phyloP scores from a whole-genome alignment of 208 protist species.

The Acanthamoeba castellanii region DNA sequence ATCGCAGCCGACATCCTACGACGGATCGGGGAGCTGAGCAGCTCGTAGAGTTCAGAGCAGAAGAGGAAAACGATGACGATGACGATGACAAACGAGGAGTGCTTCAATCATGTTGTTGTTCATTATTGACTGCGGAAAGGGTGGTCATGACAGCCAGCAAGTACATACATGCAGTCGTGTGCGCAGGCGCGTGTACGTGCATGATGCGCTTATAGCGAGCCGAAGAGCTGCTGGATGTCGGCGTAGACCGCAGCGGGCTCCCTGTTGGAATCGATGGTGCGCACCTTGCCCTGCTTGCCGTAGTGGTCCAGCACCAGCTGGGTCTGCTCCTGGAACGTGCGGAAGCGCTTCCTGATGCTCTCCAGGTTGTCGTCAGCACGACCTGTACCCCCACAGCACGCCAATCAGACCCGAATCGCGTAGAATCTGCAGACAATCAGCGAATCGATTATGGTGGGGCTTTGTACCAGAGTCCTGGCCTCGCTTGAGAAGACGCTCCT shows the following conservation, averaged over 20 bases:
- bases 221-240: slow-evolving; percentile 33
- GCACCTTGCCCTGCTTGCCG: slow-evolving; percentile 73
- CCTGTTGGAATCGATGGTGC: slow-evolving; percentile 52
- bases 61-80: neutral
- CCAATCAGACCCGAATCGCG: neutral
- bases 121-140: no score
- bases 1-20: neutral
- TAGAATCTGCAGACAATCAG: neutral
- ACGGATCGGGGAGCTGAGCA: neutral
- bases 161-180: neutral
- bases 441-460: neutral
- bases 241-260: slow-evolving; percentile 77
- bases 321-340: slow-evolving; percentile 84
- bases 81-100: neutral
- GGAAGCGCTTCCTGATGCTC: slow-evolving; percentile 82
- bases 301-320: slow-evolving; percentile 84
- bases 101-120: neutral
- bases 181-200: neutral
- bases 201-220: neutral
- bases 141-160: neutral
- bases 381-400: slow-evolving; percentile 12
- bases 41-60: neutral
- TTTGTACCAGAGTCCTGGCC: slow-evolving; percentile 66
- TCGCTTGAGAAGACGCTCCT: slow-evolving; percentile 78
- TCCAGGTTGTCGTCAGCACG: slow-evolving; percentile 88